These are phyloP conservation scores for Diaporthe sp. DNA, from an alignment of 2,329 filamentous ascomycete species.

Conservation along the genomic window DNA sequence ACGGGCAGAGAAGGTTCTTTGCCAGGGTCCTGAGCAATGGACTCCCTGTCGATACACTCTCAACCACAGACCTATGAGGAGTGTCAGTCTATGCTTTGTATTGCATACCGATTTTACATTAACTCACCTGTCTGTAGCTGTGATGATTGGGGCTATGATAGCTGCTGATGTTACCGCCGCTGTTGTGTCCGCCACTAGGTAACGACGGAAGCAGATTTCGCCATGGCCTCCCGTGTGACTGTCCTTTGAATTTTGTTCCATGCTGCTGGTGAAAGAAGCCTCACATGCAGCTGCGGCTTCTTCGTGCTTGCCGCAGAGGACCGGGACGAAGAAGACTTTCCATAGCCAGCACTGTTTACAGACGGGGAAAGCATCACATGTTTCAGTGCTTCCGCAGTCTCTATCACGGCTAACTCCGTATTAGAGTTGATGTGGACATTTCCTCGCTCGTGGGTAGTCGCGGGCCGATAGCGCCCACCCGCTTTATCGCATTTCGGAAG, in stretches of 20 bases:
- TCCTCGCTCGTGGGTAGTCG: background rate
- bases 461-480: background rate
- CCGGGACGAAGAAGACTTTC: background rate
- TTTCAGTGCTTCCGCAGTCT: background rate
- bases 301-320: conserved; percentile 15
- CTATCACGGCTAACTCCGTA: background rate
- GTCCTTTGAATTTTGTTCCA: background rate
- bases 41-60: conserved; percentile 16
- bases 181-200: conserved; percentile 18
- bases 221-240: background rate
- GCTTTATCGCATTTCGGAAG: conserved; percentile 33
- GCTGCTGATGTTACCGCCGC: conserved; percentile 11
- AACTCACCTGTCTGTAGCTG: conserved; percentile 14
- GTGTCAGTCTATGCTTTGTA: background rate
- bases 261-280: background rate
- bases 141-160: conserved; percentile 25
- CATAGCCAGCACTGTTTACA: background rate
- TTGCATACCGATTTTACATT: background rate
- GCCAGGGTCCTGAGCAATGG: conserved; percentile 7
- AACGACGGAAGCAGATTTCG: background rate
- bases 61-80: conserved; percentile 1
- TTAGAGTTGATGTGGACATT: background rate
- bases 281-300: conserved; percentile 1
- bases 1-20: conserved; percentile 9
- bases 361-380: background rate